These are phyloP conservation scores for Xenoacremonium recifei DNA, from an alignment of 2,329 filamentous ascomycete genomes.

Conservation along the genomic window DNA sequence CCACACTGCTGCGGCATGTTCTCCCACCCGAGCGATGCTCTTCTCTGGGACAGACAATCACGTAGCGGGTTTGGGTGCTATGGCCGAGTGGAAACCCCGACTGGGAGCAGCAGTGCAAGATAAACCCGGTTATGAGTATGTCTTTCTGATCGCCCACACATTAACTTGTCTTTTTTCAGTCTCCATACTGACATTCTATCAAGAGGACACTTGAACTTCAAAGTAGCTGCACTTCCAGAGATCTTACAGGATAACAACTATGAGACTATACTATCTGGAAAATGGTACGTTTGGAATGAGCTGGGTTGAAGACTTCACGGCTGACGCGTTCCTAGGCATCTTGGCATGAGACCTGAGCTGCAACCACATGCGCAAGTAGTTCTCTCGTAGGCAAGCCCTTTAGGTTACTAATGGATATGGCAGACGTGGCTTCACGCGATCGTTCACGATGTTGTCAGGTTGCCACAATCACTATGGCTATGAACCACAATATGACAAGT, in stretches of 20 bases:
- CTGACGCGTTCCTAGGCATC: background rate
- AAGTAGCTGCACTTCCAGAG: background rate
- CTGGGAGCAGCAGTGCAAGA: background rate
- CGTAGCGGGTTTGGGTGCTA: background rate
- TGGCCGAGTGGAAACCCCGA: background rate
- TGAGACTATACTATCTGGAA: background rate
- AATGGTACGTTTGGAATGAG: background rate
- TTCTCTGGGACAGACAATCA: constrained; percentile 1
- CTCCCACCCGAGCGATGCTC: background rate
- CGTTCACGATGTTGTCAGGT: background rate
- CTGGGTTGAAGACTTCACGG: background rate
- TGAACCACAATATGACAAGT: background rate
- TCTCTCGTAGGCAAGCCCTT: background rate
- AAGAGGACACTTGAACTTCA: background rate
- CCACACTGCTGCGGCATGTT: background rate
- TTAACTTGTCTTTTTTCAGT: too few relatives aligned
- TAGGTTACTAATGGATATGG: background rate
- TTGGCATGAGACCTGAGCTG: background rate
- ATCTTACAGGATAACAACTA: background rate
- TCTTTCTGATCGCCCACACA: too few relatives aligned
- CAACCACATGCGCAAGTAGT: background rate
- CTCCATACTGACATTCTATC: background rate
- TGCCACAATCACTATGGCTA: background rate
- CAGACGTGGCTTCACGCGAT: background rate
- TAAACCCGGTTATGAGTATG: background rate